These are phyloP conservation scores for Pezicula neosporulosa DNA, from an alignment of 2,329 filamentous ascomycete species.

Conservation along the genomic window DNA sequence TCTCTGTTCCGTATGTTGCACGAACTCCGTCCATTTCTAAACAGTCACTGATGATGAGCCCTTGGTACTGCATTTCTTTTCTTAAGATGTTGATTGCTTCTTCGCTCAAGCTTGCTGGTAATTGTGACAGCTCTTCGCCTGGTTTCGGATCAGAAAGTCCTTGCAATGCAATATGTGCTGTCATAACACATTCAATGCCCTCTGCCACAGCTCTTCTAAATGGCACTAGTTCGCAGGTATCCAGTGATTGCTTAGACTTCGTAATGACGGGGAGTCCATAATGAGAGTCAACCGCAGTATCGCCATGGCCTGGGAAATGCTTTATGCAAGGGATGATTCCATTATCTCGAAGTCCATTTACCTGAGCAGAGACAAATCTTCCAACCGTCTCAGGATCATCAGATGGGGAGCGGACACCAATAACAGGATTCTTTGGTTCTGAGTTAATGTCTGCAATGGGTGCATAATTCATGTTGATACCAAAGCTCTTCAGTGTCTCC, in stretches of 20 bases:
- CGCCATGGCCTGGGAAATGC: slow-evolving; percentile 41
- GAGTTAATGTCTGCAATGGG: slow-evolving; percentile 41
- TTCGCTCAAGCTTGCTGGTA: slow-evolving; percentile 36
- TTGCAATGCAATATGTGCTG: slow-evolving; percentile 38
- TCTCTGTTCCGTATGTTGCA: slow-evolving; percentile 36
- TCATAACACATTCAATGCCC: slow-evolving; percentile 40
- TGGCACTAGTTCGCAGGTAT: slow-evolving; percentile 37
- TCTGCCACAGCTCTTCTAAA: slow-evolving; percentile 38
- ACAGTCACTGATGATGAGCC: slow-evolving; percentile 41
- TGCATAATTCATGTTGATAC: slow-evolving; percentile 43
- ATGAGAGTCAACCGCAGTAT: slow-evolving; percentile 41
- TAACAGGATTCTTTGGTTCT: slow-evolving; percentile 39
- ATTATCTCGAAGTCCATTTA: slow-evolving; percentile 33
- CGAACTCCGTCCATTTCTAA: slow-evolving; percentile 41
- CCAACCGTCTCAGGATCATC: slow-evolving; percentile 38
- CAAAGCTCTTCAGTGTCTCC: slow-evolving; percentile 32
- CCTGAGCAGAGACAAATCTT: slow-evolving; percentile 34
- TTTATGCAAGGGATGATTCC: slow-evolving; percentile 39
- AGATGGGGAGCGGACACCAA: slow-evolving; percentile 38
- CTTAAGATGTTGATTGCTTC: slow-evolving; percentile 35
- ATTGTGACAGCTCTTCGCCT: slow-evolving; percentile 10
- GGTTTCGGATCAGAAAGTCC: slow-evolving; percentile 16
- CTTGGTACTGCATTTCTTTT: slow-evolving; percentile 38
- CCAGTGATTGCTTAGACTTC: slow-evolving; percentile 33
- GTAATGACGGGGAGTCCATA: slow-evolving; percentile 36